Conservation (phyloP, 345 rosid genomes). For the Nephelium lappaceum region DNA sequence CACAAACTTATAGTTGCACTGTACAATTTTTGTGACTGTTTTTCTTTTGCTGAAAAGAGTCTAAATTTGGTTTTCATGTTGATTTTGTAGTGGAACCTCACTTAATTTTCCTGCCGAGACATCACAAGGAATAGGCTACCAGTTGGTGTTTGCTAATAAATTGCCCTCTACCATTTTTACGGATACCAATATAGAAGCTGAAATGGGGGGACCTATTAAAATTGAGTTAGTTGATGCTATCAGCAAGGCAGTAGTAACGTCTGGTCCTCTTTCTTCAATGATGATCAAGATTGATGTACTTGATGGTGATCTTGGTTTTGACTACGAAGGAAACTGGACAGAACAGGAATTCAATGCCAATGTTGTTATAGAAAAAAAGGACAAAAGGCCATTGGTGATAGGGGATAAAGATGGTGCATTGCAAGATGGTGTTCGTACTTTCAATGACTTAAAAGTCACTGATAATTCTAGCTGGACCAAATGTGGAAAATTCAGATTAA, state of each 20-base stretch:
- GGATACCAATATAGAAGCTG: slow-evolving; percentile 40
- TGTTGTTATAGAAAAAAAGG: slow-evolving; percentile 58
- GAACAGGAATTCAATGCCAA: slow-evolving; percentile 41
- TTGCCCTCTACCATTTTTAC: slow-evolving; percentile 58
- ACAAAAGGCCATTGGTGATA: slow-evolving; percentile 64
- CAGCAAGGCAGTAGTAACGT: slow-evolving; percentile 10
- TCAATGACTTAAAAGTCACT: slow-evolving; percentile 53
- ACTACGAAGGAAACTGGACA: slow-evolving; percentile 52
- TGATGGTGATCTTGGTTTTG: slow-evolving; percentile 56
- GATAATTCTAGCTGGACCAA: slow-evolving; percentile 34
- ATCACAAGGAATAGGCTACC: too few relatives aligned
- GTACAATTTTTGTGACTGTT: too few relatives aligned
- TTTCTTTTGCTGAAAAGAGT: too few relatives aligned
- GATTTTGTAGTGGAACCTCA: too few relatives aligned
- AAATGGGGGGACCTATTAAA: too few relatives aligned
- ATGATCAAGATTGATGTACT: slow-evolving; percentile 61
- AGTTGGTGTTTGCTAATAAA: slow-evolving; percentile 41
- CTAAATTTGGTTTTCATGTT: too few relatives aligned
- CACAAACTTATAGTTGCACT: too few relatives aligned
- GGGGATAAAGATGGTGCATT: slow-evolving; percentile 56
- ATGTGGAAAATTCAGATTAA: slow-evolving; percentile 72
- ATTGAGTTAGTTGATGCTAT: too few relatives aligned
- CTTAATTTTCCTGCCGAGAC: too few relatives aligned
- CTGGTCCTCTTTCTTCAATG: slow-evolving; percentile 54
- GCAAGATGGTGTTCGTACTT: slow-evolving; percentile 45